Evolutionary conservation across 1,284 basidiomycete genomes (phyloP).

Genomic region (Tylopilus sp.): DNA sequence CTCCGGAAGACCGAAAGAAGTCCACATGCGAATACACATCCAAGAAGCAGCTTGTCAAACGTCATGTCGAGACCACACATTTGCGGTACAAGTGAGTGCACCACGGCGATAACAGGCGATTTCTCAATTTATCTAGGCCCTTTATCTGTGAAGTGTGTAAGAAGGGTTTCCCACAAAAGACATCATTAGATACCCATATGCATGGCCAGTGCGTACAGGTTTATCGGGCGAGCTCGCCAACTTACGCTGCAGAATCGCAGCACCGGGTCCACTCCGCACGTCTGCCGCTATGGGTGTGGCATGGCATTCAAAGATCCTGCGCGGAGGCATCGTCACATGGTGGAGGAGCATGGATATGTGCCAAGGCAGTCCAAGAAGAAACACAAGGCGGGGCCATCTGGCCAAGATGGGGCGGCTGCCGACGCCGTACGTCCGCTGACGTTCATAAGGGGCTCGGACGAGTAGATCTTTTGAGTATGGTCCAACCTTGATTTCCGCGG

Average conservation of each 20-base stretch:
- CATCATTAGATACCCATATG: slow-evolving; percentile 56
- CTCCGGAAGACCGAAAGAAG: slow-evolving; percentile 34
- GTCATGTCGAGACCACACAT: slow-evolving; percentile 63
- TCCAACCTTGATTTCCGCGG: slow-evolving; percentile 3
- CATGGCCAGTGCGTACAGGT: slow-evolving; percentile 52
- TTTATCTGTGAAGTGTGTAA: slow-evolving; percentile 53
- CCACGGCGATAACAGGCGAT: slow-evolving; percentile 6
- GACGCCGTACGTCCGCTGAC: slow-evolving; percentile 37
- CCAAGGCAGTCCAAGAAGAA: slow-evolving; percentile 47
- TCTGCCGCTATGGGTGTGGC: slow-evolving; percentile 51
- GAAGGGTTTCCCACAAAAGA: slow-evolving; percentile 58
- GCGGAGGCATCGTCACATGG: slow-evolving; percentile 56
- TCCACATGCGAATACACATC: slow-evolving; percentile 48
- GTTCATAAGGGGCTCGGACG: slow-evolving; percentile 29
- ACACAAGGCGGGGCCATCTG: slow-evolving; percentile 31
- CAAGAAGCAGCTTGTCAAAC: slow-evolving; percentile 64
- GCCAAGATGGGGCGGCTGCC: slow-evolving; percentile 22
- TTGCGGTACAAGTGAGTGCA: slow-evolving; percentile 52
- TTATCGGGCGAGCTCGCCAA: slow-evolving; percentile 3
- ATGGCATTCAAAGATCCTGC: slow-evolving; percentile 61
- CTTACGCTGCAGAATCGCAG: slow-evolving; percentile 32
- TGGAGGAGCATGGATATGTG: slow-evolving; percentile 48
- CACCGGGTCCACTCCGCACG: slow-evolving; percentile 53
- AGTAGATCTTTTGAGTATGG: slow-evolving; percentile 17
- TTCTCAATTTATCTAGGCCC: slow-evolving; percentile 38